Evolutionary conservation across 139 green algal species (phyloP), one percentile per base, ranked within the genome.

Genomic region (Chlamydomonas asymmetrica): DNA sequence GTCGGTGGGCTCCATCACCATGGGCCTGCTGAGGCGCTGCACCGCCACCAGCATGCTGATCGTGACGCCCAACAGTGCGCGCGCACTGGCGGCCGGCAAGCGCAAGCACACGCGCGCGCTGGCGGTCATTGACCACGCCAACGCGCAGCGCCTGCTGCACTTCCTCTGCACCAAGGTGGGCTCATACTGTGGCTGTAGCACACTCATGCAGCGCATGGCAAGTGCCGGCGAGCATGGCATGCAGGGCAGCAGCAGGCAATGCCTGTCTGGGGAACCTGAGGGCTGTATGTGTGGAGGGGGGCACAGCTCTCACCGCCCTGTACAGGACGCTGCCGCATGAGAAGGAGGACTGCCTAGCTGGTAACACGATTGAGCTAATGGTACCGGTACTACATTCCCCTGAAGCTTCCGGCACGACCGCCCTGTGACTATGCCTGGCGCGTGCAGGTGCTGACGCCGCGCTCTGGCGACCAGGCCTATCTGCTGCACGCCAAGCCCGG

Each of bases 11-110:
- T 45, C n/a, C 50, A 23, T 75, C 0, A 75, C 68, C 22, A n/a
- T 75, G 18, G 68, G 54, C 13, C 68, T 75, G 9, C 52, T 75
- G 68, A 52, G 68, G 5, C 68, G 68, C 20, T n/a, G n/a, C n/a
- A 45, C 66, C 29, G 54, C 68, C 3, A 13, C 57, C 37, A 52
- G 54, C 54, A 38, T 75, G 23, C 29, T 75, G 38, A 52, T 75
- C 7, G 52, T 75, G 9, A 75, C 50, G 37, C 68, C 54, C 13
- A 22, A 49, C 1, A 57, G 35, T 41, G 8, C 54, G 6, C 29
- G 39, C 4, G 25, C 38, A 2, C 6, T 54, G 54, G 38, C 5
- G 35, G 39, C 54, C 9, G 65, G 67, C 37, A n/a, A 40, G 34
- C 68, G 68, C 29, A 25, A 38, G 48, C 9, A 37, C n/a, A 2